Percentiles rank a stretch among this genome's conserved stretches.
phyloP scores from a whole-genome alignment of 2,329 filamentous ascomycete species.

The Volutella citrinella region DNA sequence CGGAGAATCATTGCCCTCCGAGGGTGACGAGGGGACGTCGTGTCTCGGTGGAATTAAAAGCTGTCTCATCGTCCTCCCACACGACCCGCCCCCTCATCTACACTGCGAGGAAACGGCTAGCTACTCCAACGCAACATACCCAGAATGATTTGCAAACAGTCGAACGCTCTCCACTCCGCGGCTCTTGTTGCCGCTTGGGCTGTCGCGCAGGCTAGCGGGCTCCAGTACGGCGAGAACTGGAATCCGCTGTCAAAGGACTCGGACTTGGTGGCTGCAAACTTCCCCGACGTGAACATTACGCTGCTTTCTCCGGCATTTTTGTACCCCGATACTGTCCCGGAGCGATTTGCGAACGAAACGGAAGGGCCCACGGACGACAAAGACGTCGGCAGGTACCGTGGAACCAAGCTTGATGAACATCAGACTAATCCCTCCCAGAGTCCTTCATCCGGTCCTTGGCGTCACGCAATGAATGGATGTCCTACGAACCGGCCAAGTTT shows the following conservation, averaged over 20 bases:
- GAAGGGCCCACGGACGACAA: conserved; percentile 28
- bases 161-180: not conserved
- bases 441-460: conserved; percentile 24
- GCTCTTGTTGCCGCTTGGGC: not conserved
- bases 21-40: too few relatives aligned
- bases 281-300: conserved; percentile 26
- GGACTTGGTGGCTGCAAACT: conserved; percentile 26
- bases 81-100: too few relatives aligned
- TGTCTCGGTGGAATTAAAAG: too few relatives aligned
- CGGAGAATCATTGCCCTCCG: too few relatives aligned
- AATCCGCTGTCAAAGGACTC: conserved; percentile 23
- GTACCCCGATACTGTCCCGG: conserved; percentile 18
- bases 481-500: conserved; percentile 25
- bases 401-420: too few relatives aligned
- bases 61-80: too few relatives aligned
- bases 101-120: too few relatives aligned
- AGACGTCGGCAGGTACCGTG: conserved; percentile 25
- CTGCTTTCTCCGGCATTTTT: conserved; percentile 27
- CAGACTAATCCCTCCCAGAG: conserved; percentile 16
- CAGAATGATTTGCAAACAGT: too few relatives aligned
- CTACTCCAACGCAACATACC: too few relatives aligned
- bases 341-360: conserved; percentile 25
- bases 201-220: conserved; percentile 6
- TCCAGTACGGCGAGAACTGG: conserved; percentile 13
- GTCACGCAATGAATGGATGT: conserved; percentile 25